These are phyloP conservation scores for Stemphylium vesicarium DNA, from an alignment of 2,329 filamentous ascomycete species.

Conservation along the genomic window DNA sequence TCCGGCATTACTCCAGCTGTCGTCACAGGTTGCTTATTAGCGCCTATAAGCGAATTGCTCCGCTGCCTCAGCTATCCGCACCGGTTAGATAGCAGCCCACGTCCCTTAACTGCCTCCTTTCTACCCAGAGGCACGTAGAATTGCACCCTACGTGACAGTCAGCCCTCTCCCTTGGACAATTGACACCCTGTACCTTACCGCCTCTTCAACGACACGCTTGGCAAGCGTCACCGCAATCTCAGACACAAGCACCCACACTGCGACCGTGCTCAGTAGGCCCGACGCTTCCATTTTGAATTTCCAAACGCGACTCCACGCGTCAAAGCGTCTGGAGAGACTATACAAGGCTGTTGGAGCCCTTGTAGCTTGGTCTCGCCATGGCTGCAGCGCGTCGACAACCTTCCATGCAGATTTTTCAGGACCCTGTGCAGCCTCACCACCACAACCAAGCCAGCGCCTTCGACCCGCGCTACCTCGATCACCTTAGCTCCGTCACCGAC, in stretches of 20 bases:
- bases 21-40: slow-evolving; percentile 41
- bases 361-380: slow-evolving; percentile 49
- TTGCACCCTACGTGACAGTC: slow-evolving; percentile 22
- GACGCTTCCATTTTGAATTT: slow-evolving; percentile 30
- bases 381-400: slow-evolving; percentile 63
- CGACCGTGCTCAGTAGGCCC: slow-evolving; percentile 34
- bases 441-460: slow-evolving; percentile 54
- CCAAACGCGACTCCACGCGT: slow-evolving; percentile 51
- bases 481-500: slow-evolving; percentile 52
- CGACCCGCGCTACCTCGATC: slow-evolving; percentile 60
- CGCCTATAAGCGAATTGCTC: slow-evolving; percentile 42
- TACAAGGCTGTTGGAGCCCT: slow-evolving; percentile 38
- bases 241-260: slow-evolving; percentile 28
- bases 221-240: slow-evolving; percentile 46
- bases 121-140: slow-evolving; percentile 23
- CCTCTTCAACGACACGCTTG: slow-evolving; percentile 21
- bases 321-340: slow-evolving; percentile 41
- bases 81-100: slow-evolving; percentile 39
- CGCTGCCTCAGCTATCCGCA: slow-evolving; percentile 41
- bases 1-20: slow-evolving; percentile 17
- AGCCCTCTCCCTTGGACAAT: slow-evolving; percentile 26
- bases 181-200: slow-evolving; percentile 22
- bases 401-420: slow-evolving; percentile 65
- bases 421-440: slow-evolving; percentile 54
- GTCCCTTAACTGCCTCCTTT: slow-evolving; percentile 31